Evolutionary conservation across 164 flowering plant species (phyloP), one percentile per base, ranked within the genome.

Genomic region (Brasenia schreberi): DNA sequence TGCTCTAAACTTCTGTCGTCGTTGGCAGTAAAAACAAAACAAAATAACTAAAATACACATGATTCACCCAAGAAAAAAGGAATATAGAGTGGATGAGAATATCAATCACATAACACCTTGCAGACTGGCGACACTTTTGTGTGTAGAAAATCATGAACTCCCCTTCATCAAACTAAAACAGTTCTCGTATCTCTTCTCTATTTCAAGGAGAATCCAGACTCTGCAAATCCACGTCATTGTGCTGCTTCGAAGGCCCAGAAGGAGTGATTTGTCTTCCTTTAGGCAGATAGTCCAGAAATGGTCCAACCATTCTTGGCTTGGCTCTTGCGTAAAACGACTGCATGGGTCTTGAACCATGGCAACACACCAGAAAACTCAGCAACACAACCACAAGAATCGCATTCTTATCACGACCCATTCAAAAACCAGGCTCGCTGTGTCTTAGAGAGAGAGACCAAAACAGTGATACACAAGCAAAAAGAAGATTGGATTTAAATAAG

Each of bases 181-280:
- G 27, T 23, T 23, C 27, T 23, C 27, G 27, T 23, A 23, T 23
- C 27, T 2, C 27, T 23, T 23, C 27, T 23, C 0, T 45, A 0
- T 61, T 56, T 79, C 78, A 81, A 43, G 87, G 82, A 16, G 78
- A 72, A 65, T 73, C 75, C 79, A 78, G 69, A 67, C 68, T 80
- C 64, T 78, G 77, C 59, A 85, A 69, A 44, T 90, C 96, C 61
- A 89, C 73, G 63, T 74, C 79, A 61, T 89, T 87, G 81, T 89
- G 96, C 70, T 82, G 83, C 69, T 84, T 84, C 17, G 96, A 89
- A 44, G 96, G 96, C 60, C 83, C 90, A 1, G 96, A 89, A 64
- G 78, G 71, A 0, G 89, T 90, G 23, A 84, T 74, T 3, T 86
- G 86, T 14, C 73, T 65, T 18, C 79, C 78, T 72, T 77, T 85